Evolutionary conservation across 306 rosid species (phyloP), one percentile per base, ranked within the genome.

Genomic region (Vicia faba): DNA sequence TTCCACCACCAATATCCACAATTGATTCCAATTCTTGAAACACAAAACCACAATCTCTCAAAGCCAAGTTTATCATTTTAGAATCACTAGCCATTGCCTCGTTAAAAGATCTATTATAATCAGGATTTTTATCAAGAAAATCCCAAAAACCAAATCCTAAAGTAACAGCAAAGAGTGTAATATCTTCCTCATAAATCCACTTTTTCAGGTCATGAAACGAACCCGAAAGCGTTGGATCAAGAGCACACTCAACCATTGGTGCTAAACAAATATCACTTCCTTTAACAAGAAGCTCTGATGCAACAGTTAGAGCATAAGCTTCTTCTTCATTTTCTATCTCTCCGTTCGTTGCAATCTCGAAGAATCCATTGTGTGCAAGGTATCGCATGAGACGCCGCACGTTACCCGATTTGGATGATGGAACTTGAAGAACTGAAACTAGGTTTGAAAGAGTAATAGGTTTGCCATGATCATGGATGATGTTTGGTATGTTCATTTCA

Each of bases 41-140:
- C 20, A 74, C 72, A 1, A 9, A 56, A 36, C 67, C 58, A 64
- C 71, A 78, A 3, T 83, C 79, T 48, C 15, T 66, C 3, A 85
- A 23, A 0, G 66, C 85, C 75, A 78, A 39, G 45, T 75, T 72
- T 36, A 69, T 29, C 74, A 80, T 66, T 9, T 46, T 45, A 5
- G 90, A 82, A 78, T 80, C 84, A 66, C 82, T 60, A 0, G 80
- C 79, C 85, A 82, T 80, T 8, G 65, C 80, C 4, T 78, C 67
- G 16, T 78, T 75, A 43, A 85, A 82, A 5, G 11, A 2, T 4
- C 13, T 19, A 11, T 25, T 69, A 15, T 53, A 50, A 2, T 35
- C 55, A n/a, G 76, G 66, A 16, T 79, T 75, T 14, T 39, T 19
- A 0, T 26, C 7, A 2, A 57, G 73, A 9, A 69, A 66, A 0